Percentiles rank a stretch among this genome's conserved stretches.
Conservation (phyloP, 2,329 filamentous ascomycete genomes). For the Epichloe bromicola region DNA sequence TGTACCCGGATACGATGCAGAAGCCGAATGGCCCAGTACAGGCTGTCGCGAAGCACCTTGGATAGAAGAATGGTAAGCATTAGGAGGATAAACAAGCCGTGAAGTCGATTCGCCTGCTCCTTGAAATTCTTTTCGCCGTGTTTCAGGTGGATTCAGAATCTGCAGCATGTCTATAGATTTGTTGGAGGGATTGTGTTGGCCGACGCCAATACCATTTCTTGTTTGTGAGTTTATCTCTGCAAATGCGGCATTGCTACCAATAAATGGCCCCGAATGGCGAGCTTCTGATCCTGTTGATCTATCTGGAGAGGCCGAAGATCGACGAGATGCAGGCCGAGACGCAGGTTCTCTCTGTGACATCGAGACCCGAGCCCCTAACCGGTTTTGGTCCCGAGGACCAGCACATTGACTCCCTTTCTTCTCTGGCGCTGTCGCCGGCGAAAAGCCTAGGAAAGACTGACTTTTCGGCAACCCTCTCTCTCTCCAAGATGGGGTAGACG, state of each 20-base stretch:
- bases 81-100: neutral
- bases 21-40: slow-evolving; percentile 15
- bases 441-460: slow-evolving; percentile 12
- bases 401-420: slow-evolving; percentile 39
- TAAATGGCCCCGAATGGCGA: slow-evolving; percentile 10
- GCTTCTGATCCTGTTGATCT: slow-evolving; percentile 19
- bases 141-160: slow-evolving; percentile 25
- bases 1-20: slow-evolving; percentile 22
- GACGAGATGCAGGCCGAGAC: slow-evolving; percentile 42
- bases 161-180: slow-evolving; percentile 23
- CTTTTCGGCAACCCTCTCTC: slow-evolving; percentile 12
- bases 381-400: slow-evolving; percentile 35
- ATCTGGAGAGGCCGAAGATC: slow-evolving; percentile 31
- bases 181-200: slow-evolving; percentile 12
- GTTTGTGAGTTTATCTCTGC: slow-evolving; percentile 11
- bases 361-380: slow-evolving; percentile 45
- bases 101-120: slow-evolving; percentile 7
- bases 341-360: slow-evolving; percentile 51
- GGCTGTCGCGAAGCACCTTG: slow-evolving; percentile 14
- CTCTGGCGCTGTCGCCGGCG: slow-evolving; percentile 10
- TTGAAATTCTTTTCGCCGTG: slow-evolving; percentile 11
- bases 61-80: slow-evolving; percentile 8
- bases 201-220: slow-evolving; percentile 11
- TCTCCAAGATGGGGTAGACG: slow-evolving; percentile 20
- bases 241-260: slow-evolving; percentile 12